Base-by-base conservation (phyloP, 176 grass and related monocot genomes). In the Zoysia japonica region DNA sequence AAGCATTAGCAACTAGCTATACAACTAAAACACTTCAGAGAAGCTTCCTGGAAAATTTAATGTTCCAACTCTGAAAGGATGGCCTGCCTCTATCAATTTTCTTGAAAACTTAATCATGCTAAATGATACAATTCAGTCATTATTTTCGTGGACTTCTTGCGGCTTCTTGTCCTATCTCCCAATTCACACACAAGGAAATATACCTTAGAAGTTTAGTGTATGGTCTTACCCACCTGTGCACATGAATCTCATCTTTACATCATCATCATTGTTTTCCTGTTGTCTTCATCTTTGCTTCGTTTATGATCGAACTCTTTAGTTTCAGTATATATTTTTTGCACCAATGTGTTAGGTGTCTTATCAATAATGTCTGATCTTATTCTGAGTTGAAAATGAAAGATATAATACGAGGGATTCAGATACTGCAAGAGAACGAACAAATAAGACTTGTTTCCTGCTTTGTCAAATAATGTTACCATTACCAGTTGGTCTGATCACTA, bases 221-320 rank as follows among this genome's bases (percentile, higher is more conserved):
- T 53, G 51, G 51, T 53, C 13, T 15, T 53, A 68, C 36, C n/a
- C 20, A 75, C 61, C 13, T 82, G 4, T 78, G 43, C 40, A 20
- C 20, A 72, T 39, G 2, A 65, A 40, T 65, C 52, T 43, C 39
- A 47, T 11, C 28, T 56, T 83, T 83, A 63, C 65, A 20, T 75
- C 41, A 47, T 65, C 11, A 15, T 44, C 20, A 36, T 75, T 5
- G 5, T 50, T 4, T 11, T 13, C 5, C 2, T 77, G 3, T 47
- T 64, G 14, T 37, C 11, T 11, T 77, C 75, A 4, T 48, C 20
- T 10, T 44, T 52, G 36, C 36, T 51, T 11, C 14, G 5, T 41
- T 59, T 43, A 51, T 51, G n/a, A 42, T 52, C 2, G 11, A 63
- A 16, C 74, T 65, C 1, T 47, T 37, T 59, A 52, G 51, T 35